These are phyloP conservation scores for Hyphopichia buzzinii DNA, from an alignment of 1,139 yeast species.

Conservation along the genomic window DNA sequence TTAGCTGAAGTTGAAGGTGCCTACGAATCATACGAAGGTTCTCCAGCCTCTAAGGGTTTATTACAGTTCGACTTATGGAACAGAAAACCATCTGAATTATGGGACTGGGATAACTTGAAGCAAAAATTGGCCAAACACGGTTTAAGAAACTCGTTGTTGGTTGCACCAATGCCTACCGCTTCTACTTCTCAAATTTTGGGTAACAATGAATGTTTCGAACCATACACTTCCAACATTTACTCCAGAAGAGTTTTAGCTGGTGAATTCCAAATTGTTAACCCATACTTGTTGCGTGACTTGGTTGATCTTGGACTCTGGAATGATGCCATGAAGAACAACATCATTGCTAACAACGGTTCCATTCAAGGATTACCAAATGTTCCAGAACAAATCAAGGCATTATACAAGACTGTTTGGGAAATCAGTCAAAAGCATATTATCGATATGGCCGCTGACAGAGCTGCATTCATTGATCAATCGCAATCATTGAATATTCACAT, in stretches of 20 bases:
- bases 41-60: conserved; percentile 58
- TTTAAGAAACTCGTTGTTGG: conserved; percentile 55
- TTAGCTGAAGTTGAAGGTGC: conserved; percentile 48
- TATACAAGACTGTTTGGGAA: conserved; percentile 64
- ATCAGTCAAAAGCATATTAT: conserved; percentile 54
- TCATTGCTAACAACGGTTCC: conserved; percentile 54
- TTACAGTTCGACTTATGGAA: conserved; percentile 60
- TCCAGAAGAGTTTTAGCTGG: conserved; percentile 61
- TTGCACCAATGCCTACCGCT: conserved; percentile 68
- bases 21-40: conserved; percentile 50
- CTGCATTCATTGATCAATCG: conserved; percentile 58
- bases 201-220: conserved; percentile 62
- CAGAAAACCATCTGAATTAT: conserved; percentile 55
- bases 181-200: conserved; percentile 63
- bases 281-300: conserved; percentile 52
- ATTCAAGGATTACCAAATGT: conserved; percentile 50
- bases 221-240: conserved; percentile 58
- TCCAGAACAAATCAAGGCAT: conserved; percentile 49
- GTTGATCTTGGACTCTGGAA: conserved; percentile 58
- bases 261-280: conserved; percentile 61
- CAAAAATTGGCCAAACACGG: conserved; percentile 45
- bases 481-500: conserved; percentile 59
- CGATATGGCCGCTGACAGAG: conserved; percentile 63
- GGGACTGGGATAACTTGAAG: conserved; percentile 57
- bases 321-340: conserved; percentile 50